Conservation (phyloP, 1,139 yeast genomes). For the Eremothecium cymbalariae region DNA sequence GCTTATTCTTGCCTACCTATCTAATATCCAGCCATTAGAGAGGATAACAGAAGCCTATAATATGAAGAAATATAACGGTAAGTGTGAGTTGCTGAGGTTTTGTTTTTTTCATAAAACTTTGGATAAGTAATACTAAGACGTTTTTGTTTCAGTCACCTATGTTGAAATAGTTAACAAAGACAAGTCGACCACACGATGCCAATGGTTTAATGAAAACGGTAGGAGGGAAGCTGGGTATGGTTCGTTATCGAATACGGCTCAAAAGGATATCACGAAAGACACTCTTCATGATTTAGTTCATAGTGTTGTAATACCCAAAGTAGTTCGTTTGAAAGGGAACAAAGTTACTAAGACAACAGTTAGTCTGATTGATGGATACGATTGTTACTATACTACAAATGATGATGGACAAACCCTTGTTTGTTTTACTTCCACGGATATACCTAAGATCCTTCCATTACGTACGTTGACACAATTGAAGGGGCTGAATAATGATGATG, state of each 20-base stretch:
- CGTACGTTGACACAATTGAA: conserved; percentile 28
- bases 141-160: conserved; percentile 16
- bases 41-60: no score
- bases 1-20: no score
- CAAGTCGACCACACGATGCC: conserved; percentile 8
- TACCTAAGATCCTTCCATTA: conserved; percentile 30
- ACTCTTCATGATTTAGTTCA: conserved; percentile 23
- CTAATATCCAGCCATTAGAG: no score
- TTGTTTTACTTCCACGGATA: conserved; percentile 23
- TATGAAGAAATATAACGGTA: conserved; percentile 11
- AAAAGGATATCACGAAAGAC: conserved; percentile 17
- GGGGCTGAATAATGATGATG: conserved; percentile 15
- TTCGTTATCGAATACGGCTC: conserved; percentile 13
- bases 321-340: conserved; percentile 26
- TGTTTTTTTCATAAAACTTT: background rate
- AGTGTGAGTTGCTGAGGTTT: background rate
- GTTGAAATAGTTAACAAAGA: conserved; percentile 24
- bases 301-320: conserved; percentile 30
- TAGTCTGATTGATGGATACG: conserved; percentile 28
- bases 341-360: conserved; percentile 29
- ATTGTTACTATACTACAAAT: conserved; percentile 29
- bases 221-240: conserved; percentile 14
- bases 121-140: conserved; percentile 6
- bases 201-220: background rate
- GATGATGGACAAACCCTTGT: conserved; percentile 18